Base-by-base conservation (phyloP, 2,329 filamentous ascomycete species). In the Didymella segeticola region DNA sequence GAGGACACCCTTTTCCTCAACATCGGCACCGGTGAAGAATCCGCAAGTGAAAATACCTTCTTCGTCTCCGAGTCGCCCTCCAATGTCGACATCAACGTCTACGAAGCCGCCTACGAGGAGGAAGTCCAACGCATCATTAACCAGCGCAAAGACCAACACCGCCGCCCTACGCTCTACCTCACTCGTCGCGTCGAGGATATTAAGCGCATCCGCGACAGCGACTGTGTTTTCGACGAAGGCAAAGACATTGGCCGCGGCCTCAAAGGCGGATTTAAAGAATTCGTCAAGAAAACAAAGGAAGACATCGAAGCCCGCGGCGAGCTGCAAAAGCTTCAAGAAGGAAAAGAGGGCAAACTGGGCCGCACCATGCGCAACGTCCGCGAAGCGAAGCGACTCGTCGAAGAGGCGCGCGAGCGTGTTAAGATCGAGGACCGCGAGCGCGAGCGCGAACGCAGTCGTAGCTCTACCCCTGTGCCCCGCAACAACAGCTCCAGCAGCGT, bases 51-150 rank as follows among this genome's bases (percentile, higher is more conserved):
- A 31, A 69, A 74, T 19, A 38, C 71, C 67, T 67, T 82, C 19
- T 72, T 88, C 4, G 87, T 96, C 33, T 90, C 90, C 25, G 92
- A 96, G 74, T 96, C 90, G 1, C 93, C 93, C 2, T 88, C 88
- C 0, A 89, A 88, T 1, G 89, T 90, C 5, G 91, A 96, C 56
- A 91, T 91, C 64, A 87, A 95, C 68, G 88, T 98, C 53, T 97
- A 96, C 72, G 91, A 96, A 72, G 86, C 84, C 1, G 93, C 93
- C 0, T 97, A 96, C 71, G 86, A 90, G 67, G 85, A 89, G 56
- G 91, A 97, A 75, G 84, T 95, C 23, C 83, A 89, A 53, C 83
- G 88, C 14, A 93, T 97, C 65, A 76, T 83, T 74, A 47, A 52
- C 14, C 78, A 58, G 68, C 76, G 57, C 68, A 79, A 63, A 77